Conservation (phyloP, 2,329 filamentous ascomycete genomes). For the Trichoderma lentiforme region DNA sequence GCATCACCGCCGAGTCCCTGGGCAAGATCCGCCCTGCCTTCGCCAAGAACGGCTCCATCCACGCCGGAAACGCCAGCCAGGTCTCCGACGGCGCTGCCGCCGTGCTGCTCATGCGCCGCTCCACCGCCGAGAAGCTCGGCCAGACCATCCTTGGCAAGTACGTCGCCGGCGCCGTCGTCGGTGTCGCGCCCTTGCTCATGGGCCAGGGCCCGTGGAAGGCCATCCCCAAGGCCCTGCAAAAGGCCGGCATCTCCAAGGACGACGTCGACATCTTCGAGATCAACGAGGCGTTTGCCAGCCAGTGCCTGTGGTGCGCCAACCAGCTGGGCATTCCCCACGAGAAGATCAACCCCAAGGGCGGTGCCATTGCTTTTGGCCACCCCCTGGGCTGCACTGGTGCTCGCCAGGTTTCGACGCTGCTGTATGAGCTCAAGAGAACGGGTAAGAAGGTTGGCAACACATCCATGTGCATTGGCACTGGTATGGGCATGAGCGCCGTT, state of each 20-base stretch:
- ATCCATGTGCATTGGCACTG: conserved; percentile 94
- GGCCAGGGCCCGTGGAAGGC: conserved; percentile 93
- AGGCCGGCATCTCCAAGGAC: conserved; percentile 79
- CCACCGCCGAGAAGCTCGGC: conserved; percentile 80
- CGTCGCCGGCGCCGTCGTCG: conserved; percentile 78
- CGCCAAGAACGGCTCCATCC: conserved; percentile 86
- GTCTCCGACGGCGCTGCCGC: conserved; percentile 95
- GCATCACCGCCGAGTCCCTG: conserved; percentile 85
- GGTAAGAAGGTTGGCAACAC: conserved; percentile 85
- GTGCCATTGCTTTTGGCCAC: conserved; percentile 93
- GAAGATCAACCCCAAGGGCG: conserved; percentile 97
- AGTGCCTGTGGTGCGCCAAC: conserved; percentile 91
- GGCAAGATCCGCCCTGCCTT: conserved; percentile 89
- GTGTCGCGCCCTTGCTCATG: conserved; percentile 92
- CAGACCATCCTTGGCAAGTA: conserved; percentile 92
- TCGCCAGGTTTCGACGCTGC: conserved; percentile 84
- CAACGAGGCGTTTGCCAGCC: conserved; percentile 96
- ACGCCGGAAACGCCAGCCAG: conserved; percentile 93
- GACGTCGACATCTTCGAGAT: conserved; percentile 98
- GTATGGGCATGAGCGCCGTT: conserved; percentile 96
- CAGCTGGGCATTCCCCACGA: conserved; percentile 77
- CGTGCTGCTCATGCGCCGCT: conserved; percentile 92
- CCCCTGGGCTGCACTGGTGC: conserved; percentile 93
- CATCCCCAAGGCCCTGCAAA: conserved; percentile 86
- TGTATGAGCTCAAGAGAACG: conserved; percentile 84